A percentile compares a stretch with the other conserved stretches of the same genome.
These are phyloP conservation scores for Glebionis coronaria DNA, from an alignment of 129 eudicot species.

Conservation along the genomic window DNA sequence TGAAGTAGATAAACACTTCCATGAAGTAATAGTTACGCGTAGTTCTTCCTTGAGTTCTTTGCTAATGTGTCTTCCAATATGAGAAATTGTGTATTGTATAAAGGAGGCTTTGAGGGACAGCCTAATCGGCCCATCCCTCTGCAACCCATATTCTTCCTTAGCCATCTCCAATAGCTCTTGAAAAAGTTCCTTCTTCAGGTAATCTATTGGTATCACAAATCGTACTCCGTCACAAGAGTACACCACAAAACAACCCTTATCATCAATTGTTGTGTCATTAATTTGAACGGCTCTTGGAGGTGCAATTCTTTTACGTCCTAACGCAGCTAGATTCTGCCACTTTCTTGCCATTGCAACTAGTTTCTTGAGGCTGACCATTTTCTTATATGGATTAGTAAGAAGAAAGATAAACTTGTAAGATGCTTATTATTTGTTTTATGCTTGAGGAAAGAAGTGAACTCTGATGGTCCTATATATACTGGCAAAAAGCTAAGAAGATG, in stretches of 20 bases:
- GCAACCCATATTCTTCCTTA: too few relatives aligned
- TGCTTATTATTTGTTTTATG: constrained; percentile 10
- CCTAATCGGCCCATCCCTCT: constrained; percentile 37
- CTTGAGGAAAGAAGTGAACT: background rate
- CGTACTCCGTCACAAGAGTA: too few relatives aligned
- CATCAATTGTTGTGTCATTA: background rate
- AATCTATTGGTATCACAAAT: too few relatives aligned
- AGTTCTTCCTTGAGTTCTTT: background rate
- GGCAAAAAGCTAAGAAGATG: constrained; percentile 7
- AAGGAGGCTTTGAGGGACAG: constrained; percentile 29
- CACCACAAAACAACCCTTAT: too few relatives aligned
- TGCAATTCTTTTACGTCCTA: constrained; percentile 13
- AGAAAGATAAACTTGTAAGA: background rate
- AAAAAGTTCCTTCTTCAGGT: too few relatives aligned
- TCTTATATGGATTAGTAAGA: background rate
- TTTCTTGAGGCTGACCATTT: constrained; percentile 40
- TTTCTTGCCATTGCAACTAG: constrained; percentile 46
- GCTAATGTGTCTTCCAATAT: background rate
- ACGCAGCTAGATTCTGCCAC: constrained; percentile 36
- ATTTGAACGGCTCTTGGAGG: background rate
- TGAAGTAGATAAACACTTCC: constrained; percentile 7
- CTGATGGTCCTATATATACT: constrained; percentile 7
- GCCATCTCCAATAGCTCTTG: too few relatives aligned
- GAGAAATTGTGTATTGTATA: constrained; percentile 27
- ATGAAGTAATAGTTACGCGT: background rate